Evolutionary conservation across 75 land plant genomes (phyloP).

Genomic region (Adiantum capillusveneris): DNA sequence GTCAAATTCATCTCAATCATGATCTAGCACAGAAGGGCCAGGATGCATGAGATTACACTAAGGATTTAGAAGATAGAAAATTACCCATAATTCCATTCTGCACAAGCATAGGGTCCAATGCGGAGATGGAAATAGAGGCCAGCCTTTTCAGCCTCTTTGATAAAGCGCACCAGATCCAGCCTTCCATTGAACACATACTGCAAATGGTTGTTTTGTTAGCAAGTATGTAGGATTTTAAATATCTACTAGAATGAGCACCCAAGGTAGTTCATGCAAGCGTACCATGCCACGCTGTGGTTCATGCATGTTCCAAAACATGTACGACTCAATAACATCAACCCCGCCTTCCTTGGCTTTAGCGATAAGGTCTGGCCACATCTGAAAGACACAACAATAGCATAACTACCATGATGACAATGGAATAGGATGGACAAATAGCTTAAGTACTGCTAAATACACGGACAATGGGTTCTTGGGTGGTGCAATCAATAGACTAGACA

Average conservation of each 20-base stretch:
- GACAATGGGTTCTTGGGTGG: too few species aligned
- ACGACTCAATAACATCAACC: conserved; percentile 55
- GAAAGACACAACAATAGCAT: neutral
- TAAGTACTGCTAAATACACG: neutral
- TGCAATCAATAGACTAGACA: too few species aligned
- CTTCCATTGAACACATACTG: conserved; percentile 26
- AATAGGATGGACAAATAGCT: neutral
- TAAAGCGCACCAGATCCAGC: conserved; percentile 45
- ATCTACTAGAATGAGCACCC: too few species aligned
- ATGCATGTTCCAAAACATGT: conserved; percentile 66
- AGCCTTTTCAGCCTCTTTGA: conserved; percentile 40
- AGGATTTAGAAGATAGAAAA: too few species aligned
- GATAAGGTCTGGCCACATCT: conserved; percentile 78
- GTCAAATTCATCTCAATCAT: too few species aligned
- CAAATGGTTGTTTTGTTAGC: too few species aligned
- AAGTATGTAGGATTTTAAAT: too few species aligned
- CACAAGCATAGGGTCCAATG: conserved; percentile 84
- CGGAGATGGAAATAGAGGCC: conserved; percentile 64
- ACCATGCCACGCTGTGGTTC: conserved; percentile 46
- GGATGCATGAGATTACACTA: too few species aligned
- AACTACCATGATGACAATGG: neutral
- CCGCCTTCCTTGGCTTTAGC: conserved; percentile 62
- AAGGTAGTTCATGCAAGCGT: too few species aligned
- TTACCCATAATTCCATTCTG: conserved; percentile 92
- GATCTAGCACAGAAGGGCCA: too few species aligned